Percentiles rank a stretch among this genome's conserved stretches.
Conservation (phyloP, 805 yeast species). For the Pichia membranifaciens region DNA sequence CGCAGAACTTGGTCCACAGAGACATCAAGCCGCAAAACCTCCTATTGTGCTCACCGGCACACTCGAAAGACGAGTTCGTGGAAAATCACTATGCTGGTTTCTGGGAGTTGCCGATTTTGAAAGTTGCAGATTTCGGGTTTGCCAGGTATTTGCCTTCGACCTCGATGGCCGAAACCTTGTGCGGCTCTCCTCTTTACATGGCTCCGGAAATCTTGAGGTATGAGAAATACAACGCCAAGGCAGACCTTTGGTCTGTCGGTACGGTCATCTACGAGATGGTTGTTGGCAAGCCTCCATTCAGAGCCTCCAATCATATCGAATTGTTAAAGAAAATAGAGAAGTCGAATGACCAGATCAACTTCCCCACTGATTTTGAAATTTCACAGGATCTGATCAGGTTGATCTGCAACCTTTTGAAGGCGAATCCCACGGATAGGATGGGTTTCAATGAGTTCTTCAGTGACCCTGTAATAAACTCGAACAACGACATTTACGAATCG, state of each 20-base stretch:
- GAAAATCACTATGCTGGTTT: conserved; percentile 62
- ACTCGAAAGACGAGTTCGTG: conserved; percentile 54
- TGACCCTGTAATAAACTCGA: conserved; percentile 53
- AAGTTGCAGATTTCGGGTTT: conserved; percentile 96
- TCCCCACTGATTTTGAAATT: conserved; percentile 64
- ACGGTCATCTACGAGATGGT: conserved; percentile 94
- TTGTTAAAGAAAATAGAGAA: conserved; percentile 79
- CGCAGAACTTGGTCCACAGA: conserved; percentile 83
- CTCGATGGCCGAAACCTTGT: conserved; percentile 91
- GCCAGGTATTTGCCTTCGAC: conserved; percentile 92
- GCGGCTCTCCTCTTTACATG: conserved; percentile 98
- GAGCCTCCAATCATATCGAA: conserved; percentile 90
- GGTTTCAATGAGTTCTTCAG: conserved; percentile 83
- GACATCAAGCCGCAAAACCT: conserved; percentile 94
- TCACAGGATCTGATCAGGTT: conserved; percentile 62
- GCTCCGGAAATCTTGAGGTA: conserved; percentile 95
- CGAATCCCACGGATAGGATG: conserved; percentile 82
- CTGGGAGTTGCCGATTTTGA: conserved; percentile 84
- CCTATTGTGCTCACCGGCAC: conserved; percentile 75
- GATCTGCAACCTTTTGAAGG: conserved; percentile 70
- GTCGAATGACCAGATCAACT: conserved; percentile 68
- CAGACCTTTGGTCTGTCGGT: conserved; percentile 97
- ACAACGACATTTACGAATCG: conserved; percentile 38
- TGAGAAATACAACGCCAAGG: conserved; percentile 95
- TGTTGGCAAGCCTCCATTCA: conserved; percentile 94